phyloP scores from a whole-genome alignment of 768 basidiomycete genomes.

The Calvatia gigantea region DNA sequence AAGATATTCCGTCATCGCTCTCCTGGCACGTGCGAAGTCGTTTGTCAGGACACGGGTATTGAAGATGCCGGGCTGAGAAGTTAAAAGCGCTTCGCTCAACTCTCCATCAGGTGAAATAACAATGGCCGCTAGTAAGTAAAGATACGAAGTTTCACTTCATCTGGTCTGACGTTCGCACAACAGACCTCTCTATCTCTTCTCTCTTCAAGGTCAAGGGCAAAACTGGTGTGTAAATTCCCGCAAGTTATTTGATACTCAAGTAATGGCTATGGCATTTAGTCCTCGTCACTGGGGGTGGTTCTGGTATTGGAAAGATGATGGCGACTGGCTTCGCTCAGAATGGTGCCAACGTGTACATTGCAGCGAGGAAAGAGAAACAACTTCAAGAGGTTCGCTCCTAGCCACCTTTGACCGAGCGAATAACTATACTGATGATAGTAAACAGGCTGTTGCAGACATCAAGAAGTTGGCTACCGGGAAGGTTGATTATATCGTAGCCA shows the following conservation, averaged over 20 bases:
- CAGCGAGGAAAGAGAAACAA: slow-evolving; percentile 76
- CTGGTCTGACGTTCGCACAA: not conserved
- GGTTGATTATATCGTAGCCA: slow-evolving; percentile 71
- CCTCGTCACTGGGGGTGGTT: slow-evolving; percentile 80
- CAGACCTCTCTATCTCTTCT: slow-evolving; percentile 14
- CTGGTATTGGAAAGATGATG: slow-evolving; percentile 84
- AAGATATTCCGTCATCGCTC: too few species aligned
- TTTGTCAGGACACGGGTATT: not conserved
- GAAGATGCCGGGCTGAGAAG: not conserved
- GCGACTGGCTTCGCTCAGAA: slow-evolving; percentile 80
- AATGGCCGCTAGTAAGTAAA: slow-evolving; percentile 4
- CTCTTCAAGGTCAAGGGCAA: slow-evolving; percentile 19
- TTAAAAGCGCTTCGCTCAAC: not conserved
- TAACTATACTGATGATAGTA: not conserved
- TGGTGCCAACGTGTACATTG: slow-evolving; percentile 88
- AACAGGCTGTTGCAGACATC: slow-evolving; percentile 52
- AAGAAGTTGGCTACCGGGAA: slow-evolving; percentile 57
- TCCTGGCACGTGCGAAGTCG: too few species aligned
- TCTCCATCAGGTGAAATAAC: not conserved
- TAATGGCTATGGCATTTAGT: slow-evolving; percentile 34
- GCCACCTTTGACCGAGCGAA: not conserved
- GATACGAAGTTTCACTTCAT: not conserved
- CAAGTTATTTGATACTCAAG: not conserved
- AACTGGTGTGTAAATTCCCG: slow-evolving; percentile 6
- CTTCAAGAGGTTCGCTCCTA: slow-evolving; percentile 59